Evolutionary conservation across 257 asterid species (phyloP), one percentile per base, ranked within the genome.

Genomic region (Eucommia ulmoides): DNA sequence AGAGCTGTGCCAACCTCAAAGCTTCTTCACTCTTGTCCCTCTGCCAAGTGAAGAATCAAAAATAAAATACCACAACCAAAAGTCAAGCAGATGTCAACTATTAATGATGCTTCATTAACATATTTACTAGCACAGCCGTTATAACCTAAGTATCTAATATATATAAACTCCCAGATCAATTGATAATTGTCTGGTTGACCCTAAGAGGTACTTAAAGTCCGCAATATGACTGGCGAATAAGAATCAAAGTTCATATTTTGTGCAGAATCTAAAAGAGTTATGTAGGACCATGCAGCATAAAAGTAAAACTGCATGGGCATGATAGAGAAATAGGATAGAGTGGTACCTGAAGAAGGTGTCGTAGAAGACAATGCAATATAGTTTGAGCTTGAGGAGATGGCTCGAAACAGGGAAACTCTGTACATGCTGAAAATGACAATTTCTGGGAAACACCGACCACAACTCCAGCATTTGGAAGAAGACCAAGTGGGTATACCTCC

Each of bases 341-440:
- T 20, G 51, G 65, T 75, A 86, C 99, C 96, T 91, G 99, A 67
- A 91, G 94, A 68, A 91, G 99, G 82, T 91, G 99, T 22, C 99
- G 80, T 41, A 91, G 93, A 59, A 91, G 78, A 59, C 99, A 83
- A 75, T 91, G 99, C 68, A 91, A 74, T 65, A 91, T 86, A 63
- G 99, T 91, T 68, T 91, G 99, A 26, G 96, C 96, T 75, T 91
- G 99, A 52, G 99, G 96, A 53, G 93, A 76, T 1, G 96, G 96
- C 84, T 91, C 96, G 70, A 86, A 86, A 79, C 96, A 91, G 45
- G 99, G 99, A 71, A 91, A 91, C 79, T 91, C 99, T 15, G 96
- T 86, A 64, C 94, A 81, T 52, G 96, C 88, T 50, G 96, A 86
- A 77, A 86, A 86, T 41, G 99, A 91, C 94, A 91, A 76, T 79